Evolutionary conservation across 768 basidiomycete species (phyloP), one percentile per base, ranked within the genome.

Genomic region (Amanita rubescens): DNA sequence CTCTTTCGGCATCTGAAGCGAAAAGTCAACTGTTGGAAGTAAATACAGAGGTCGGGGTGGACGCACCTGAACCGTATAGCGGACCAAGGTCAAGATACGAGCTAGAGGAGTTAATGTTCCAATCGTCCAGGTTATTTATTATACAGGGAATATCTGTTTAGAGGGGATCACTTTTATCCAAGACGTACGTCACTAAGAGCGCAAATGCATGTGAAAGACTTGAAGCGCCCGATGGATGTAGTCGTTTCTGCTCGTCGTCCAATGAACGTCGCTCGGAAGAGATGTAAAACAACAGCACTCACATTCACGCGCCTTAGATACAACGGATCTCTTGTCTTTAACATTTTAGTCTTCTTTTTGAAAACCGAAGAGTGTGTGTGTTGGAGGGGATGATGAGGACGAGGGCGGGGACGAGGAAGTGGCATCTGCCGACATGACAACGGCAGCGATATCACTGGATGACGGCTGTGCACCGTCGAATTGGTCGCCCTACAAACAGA

Each of bases 201-300:
- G 84, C 86, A 57, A 84, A 85, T 2, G 85, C 80, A 58, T 86
- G 86, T 59, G 81, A 78, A 42, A 84, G 59, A 59, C 74, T 77
- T 15, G 81, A 84, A 55, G 81, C 73, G 24, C 85, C 85, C 6
- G 74, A 76, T 2, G 76, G 70, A 60, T 83, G 81, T 17, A 70
- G 62, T 41, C 66, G 55, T 55, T 68, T 70, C 62, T 72, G 57
- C 7, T 5, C 12, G 12, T 2, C 22, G 15, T 45, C 43, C 34
- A 54, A 20, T 27, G 37, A 37, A 9, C 17, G 64, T 33, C 17
- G 25, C 63, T 60, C 37, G 22, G 60, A 60, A 46, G 66, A 55
- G 30, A 58, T 59, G 37, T 62, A 66, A 12, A 62, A 66, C 50
- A 61, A 60, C 42, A 56, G 65, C 12, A 77, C 50, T 67, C 62